A percentile compares a stretch with the other conserved stretches of the same genome.
phyloP scores from a whole-genome alignment of 306 rosid species.

The Prunus kanzakura region DNA sequence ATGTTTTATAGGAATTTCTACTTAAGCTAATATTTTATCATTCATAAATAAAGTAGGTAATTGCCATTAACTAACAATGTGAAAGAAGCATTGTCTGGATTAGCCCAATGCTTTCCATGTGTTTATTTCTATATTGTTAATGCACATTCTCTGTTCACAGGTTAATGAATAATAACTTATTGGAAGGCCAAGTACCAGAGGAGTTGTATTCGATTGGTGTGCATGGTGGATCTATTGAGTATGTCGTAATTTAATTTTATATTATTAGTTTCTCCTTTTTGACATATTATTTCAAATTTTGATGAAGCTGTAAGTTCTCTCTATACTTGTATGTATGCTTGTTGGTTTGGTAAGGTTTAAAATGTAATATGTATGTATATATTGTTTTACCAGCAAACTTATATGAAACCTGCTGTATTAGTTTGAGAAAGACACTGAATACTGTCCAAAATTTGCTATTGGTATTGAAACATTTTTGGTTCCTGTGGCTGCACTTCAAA shows the following conservation, averaged over 20 bases:
- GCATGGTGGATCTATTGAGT: constrained; percentile 97
- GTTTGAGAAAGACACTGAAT: neutral
- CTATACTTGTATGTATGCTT: neutral
- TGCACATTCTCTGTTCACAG: constrained; percentile 44
- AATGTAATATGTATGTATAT: neutral
- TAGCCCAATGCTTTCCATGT: neutral
- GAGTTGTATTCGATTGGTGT: constrained; percentile 83
- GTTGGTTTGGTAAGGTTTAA: neutral
- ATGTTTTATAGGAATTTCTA: neutral
- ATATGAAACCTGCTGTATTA: neutral
- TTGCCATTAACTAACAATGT: neutral
- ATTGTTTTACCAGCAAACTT: neutral
- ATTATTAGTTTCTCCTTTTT: neutral
- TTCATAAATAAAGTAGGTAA: neutral
- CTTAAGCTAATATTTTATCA: neutral
- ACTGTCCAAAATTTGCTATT: neutral
- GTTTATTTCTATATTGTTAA: constrained; percentile 16
- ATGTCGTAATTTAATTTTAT: constrained; percentile 31
- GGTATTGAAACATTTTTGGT: neutral
- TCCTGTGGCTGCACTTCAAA: neutral
- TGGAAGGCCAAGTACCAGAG: constrained; percentile 87
- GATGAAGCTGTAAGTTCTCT: neutral
- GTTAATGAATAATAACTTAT: constrained; percentile 68
- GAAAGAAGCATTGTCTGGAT: neutral
- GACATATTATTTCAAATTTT: neutral